These are phyloP conservation scores for Chrysosporium queenslandicum DNA, from an alignment of 2,329 filamentous ascomycete genomes.

Conservation along the genomic window DNA sequence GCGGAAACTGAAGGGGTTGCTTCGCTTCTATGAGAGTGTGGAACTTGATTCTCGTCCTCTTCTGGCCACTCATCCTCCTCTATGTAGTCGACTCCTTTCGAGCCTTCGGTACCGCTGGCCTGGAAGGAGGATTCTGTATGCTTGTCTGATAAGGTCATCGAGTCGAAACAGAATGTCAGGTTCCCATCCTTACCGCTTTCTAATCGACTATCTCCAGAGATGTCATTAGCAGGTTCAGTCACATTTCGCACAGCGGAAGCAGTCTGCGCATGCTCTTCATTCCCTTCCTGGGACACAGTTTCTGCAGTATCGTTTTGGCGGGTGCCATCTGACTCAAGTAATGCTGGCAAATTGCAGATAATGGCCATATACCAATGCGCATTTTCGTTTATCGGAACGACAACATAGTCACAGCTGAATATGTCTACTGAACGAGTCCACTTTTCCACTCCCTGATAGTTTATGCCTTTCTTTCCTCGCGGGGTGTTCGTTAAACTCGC, in stretches of 20 bases:
- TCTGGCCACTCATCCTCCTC: slow-evolving; percentile 26
- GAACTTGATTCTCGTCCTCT: slow-evolving; percentile 22
- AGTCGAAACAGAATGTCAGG: slow-evolving; percentile 22
- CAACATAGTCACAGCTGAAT: slow-evolving; percentile 74
- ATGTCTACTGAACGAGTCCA: slow-evolving; percentile 85
- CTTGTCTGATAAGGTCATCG: slow-evolving; percentile 25
- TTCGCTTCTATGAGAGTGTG: slow-evolving; percentile 5
- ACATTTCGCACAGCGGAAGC: not conserved
- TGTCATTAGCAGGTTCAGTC: not conserved
- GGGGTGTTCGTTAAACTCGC: slow-evolving; percentile 56
- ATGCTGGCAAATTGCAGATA: slow-evolving; percentile 71
- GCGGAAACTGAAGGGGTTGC: not conserved
- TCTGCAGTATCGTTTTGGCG: not conserved
- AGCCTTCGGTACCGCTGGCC: not conserved
- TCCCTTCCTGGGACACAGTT: not conserved
- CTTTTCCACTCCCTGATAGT: slow-evolving; percentile 72
- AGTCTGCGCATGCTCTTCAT: not conserved
- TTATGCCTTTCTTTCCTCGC: slow-evolving; percentile 51
- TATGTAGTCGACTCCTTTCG: slow-evolving; percentile 7
- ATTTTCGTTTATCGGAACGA: slow-evolving; percentile 83
- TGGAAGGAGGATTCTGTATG: slow-evolving; percentile 4
- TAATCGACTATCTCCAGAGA: slow-evolving; percentile 3
- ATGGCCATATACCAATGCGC: slow-evolving; percentile 92
- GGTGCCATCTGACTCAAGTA: slow-evolving; percentile 5
- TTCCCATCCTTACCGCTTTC: slow-evolving; percentile 20